Base-by-base conservation (phyloP, 2,329 filamentous ascomycete species). In the Botrytis tulipae region DNA sequence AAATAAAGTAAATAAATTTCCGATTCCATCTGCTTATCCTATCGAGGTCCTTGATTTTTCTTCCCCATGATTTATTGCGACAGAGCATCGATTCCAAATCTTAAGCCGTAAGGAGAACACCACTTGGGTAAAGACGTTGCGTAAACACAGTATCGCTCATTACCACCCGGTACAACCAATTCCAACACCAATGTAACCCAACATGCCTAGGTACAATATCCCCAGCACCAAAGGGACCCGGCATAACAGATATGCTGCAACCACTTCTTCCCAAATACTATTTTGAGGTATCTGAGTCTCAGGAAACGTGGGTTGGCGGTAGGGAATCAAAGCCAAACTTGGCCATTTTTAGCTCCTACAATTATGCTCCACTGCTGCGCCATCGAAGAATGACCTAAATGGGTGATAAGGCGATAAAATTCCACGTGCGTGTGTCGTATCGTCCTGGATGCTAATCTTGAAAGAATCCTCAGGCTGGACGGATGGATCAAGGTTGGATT, bases 371-470 rank as follows among this genome's bases (percentile, higher is more conserved):
- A 54, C 63, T 22, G 66, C 66, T 68, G 66, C 66, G 66, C 66
- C 66, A 57, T 57, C 35, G 18, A 54, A 57, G 35, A 68, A 70
- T 37, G 37, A 61, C 54, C 29, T 35, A 10, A 70, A 60, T 14
- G 18, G 40, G 37, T 46, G 40, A 37, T 14, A 70, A 35, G 51
- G 51, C 59, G 69, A 71, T 22, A 25, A 29, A 65, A 51, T 40
- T 4, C 69, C 69, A 71, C 69, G 69, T 65, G 57, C 44, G 60
- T 32, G 29, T 37, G 59, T 71, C 32, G 59, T 25, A 63, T 71
- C 32, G 51, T 65, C 25, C 42, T 51, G 29, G 32, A 42, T 42
- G 22, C 14, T 65, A 40, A 65, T 65, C 69, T 65, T n/a, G 66
- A 57, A 29, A 18, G 69, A 25, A 40, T 63, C 32, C 40, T 70